Percentiles rank a stretch among this genome's conserved stretches.
phyloP scores from a whole-genome alignment of 2,329 filamentous ascomycete genomes.

The Arthrobotrys musiformis region DNA sequence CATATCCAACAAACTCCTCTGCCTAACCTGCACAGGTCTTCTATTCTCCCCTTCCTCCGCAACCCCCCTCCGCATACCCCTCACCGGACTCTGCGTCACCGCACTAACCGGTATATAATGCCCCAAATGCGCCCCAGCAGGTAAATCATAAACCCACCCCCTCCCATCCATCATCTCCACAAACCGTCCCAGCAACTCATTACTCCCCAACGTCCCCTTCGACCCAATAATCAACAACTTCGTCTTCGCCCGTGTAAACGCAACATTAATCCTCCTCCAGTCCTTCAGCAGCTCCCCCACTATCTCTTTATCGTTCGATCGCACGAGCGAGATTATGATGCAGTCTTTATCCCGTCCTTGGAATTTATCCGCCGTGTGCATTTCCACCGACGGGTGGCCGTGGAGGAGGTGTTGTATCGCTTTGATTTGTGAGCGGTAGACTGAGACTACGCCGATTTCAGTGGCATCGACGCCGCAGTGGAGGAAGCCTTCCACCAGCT shows the following conservation, averaged over 20 bases:
- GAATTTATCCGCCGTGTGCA: conserved; percentile 97
- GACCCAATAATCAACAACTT: conserved; percentile 92
- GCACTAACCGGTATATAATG: conserved; percentile 68
- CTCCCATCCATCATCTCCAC: conserved; percentile 79
- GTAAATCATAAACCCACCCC: conserved; percentile 83
- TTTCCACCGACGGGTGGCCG: conserved; percentile 75
- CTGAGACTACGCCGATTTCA: conserved; percentile 93
- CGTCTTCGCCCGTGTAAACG: conserved; percentile 89
- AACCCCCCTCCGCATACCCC: conserved; percentile 54
- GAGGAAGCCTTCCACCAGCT: conserved; percentile 83
- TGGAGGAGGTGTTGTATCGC: conserved; percentile 79
- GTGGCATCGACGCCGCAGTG: conserved; percentile 76
- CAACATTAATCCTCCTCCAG: conserved; percentile 93
- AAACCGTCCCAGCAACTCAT: conserved; percentile 81
- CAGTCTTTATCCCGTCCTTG: conserved; percentile 97
- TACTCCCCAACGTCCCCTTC: conserved; percentile 75
- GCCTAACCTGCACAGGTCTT: conserved; percentile 52
- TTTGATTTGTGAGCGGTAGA: conserved; percentile 88
- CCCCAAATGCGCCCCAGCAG: conserved; percentile 74
- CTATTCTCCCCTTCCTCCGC: conserved; percentile 58
- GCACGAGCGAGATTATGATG: conserved; percentile 84
- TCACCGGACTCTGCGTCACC: conserved; percentile 61
- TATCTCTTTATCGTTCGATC: conserved; percentile 80
- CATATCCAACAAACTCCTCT: conserved; percentile 43
- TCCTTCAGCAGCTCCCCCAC: conserved; percentile 94